Percentiles rank a stretch among this genome's conserved stretches.
Conservation (phyloP, 169 alveolate genomes). For the Eimeria brunetti region DNA sequence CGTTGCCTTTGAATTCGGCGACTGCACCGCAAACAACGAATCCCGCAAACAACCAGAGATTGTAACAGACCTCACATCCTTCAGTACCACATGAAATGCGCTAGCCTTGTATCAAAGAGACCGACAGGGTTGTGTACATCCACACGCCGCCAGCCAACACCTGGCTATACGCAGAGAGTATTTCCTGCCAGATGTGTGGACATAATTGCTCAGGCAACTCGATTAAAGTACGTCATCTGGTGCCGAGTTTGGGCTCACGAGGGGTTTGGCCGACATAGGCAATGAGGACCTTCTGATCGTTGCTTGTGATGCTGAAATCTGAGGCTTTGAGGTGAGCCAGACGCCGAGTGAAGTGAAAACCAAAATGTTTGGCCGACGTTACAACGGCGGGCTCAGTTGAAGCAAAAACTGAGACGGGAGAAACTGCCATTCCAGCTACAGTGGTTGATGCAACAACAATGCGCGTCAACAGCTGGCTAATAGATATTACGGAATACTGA, state of each 20-base stretch:
- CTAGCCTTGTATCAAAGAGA: not conserved
- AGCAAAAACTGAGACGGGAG: constrained; percentile 47
- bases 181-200: not conserved
- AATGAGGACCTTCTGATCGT: constrained; percentile 43
- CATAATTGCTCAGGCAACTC: not conserved
- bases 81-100: not conserved
- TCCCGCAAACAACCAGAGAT: not conserved
- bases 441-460: constrained; percentile 62
- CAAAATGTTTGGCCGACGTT: constrained; percentile 68
- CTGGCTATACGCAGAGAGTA: not conserved
- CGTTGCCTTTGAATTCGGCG: constrained; percentile 54
- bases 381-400: constrained; percentile 62
- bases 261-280: constrained; percentile 63
- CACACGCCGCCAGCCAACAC: not conserved
- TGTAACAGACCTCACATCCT: not conserved
- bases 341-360: constrained; percentile 67
- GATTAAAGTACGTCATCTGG: not conserved
- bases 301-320: constrained; percentile 55
- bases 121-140: not conserved
- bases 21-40: constrained; percentile 30
- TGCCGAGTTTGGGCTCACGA: constrained; percentile 5
- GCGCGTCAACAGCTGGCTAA: constrained; percentile 51
- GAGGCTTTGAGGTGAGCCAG: constrained; percentile 54
- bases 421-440: constrained; percentile 70
- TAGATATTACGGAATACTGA: constrained; percentile 48